Percentiles rank a stretch among this genome's conserved stretches.
Evolutionary conservation across 768 basidiomycete species (phyloP).

Genomic region (Solioccasus polychromus): DNA sequence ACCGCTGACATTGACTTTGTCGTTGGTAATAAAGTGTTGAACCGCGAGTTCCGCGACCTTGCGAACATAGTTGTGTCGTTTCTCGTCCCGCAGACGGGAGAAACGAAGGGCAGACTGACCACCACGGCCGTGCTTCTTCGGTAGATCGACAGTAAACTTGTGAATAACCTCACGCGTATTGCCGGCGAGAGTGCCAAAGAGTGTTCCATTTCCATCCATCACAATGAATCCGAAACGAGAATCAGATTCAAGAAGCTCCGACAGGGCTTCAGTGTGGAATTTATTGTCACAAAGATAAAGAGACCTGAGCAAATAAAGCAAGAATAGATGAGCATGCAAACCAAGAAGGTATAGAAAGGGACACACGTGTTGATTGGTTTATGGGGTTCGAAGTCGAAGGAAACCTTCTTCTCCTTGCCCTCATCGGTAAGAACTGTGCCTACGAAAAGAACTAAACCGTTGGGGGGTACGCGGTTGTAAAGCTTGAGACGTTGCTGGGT

Average conservation of each 20-base stretch:
- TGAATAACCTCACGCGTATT: constrained; percentile 97
- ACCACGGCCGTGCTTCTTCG: constrained; percentile 99
- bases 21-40: constrained; percentile 95
- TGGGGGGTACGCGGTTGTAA: constrained; percentile 94
- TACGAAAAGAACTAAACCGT: constrained; percentile 96
- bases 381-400: constrained; percentile 97
- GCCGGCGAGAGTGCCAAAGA: constrained; percentile 93
- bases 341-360: background rate
- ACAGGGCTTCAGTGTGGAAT: constrained; percentile 97
- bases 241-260: constrained; percentile 95
- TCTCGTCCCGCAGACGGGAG: constrained; percentile 98
- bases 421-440: constrained; percentile 98
- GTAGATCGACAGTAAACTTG: constrained; percentile 98
- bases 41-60: constrained; percentile 98
- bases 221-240: constrained; percentile 99
- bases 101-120: constrained; percentile 99
- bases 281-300: constrained; percentile 99
- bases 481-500: constrained; percentile 97
- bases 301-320: constrained; percentile 52
- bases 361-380: constrained; percentile 98
- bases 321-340: background rate
- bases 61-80: constrained; percentile 98
- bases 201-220: constrained; percentile 98
- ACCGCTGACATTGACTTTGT: constrained; percentile 97
- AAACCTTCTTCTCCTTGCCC: constrained; percentile 99